Conservation (phyloP, 352 stramenopile species). For the Pythium periplocum region DNA sequence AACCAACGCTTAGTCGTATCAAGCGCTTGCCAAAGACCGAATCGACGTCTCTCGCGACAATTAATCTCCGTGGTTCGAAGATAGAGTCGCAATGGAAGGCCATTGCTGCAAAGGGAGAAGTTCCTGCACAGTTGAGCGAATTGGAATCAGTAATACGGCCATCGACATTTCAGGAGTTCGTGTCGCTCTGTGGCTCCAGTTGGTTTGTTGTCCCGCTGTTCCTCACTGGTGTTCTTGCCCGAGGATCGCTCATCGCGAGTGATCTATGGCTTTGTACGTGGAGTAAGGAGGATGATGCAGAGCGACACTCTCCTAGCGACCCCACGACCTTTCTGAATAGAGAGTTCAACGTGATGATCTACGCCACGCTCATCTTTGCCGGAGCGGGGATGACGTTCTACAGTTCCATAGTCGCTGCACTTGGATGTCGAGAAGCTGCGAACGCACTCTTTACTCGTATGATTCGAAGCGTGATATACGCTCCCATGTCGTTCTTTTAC, state of each 20-base stretch:
- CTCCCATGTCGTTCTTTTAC: conserved; percentile 34
- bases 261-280: conserved; percentile 23
- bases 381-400: conserved; percentile 16
- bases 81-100: conserved; percentile 11
- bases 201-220: conserved; percentile 16
- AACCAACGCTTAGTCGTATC: neutral
- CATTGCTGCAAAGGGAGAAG: conserved; percentile 6
- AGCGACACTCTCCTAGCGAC: neutral
- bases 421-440: conserved; percentile 13
- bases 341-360: conserved; percentile 15
- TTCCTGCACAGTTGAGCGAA: neutral
- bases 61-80: neutral
- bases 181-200: conserved; percentile 11
- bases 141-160: conserved; percentile 5
- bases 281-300: conserved; percentile 11
- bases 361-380: conserved; percentile 13
- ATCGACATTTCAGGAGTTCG: conserved; percentile 3
- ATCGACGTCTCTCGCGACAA: too few species aligned
- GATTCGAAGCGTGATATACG: conserved; percentile 11
- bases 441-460: conserved; percentile 10
- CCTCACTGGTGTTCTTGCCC: conserved; percentile 7
- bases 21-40: too few species aligned
- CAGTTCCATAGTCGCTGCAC: conserved; percentile 7
- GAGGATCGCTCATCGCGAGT: conserved; percentile 9
- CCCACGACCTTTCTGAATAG: neutral